A percentile compares a stretch with the other conserved stretches of the same genome.
Conservation (phyloP, 495 filamentous ascomycete species). For the Geoglossum glabrum region DNA sequence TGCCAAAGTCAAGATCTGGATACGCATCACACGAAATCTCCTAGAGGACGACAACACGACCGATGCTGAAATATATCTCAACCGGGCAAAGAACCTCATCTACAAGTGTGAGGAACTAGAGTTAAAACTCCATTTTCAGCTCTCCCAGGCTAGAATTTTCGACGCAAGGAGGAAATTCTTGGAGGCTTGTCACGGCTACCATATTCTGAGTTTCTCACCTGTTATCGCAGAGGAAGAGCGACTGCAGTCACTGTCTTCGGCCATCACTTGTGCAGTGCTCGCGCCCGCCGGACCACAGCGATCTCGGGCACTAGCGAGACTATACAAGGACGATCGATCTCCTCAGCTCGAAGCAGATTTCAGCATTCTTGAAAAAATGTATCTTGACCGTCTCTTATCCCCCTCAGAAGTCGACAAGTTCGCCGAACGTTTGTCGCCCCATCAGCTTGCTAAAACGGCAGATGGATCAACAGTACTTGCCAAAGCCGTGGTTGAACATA, state of each 20-base stretch:
- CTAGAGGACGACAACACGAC: constrained; percentile 88
- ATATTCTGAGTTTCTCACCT: constrained; percentile 54
- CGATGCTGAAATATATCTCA: constrained; percentile 64
- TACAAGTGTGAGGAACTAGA: constrained; percentile 53
- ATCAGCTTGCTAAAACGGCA: constrained; percentile 72
- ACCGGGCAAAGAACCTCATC: constrained; percentile 81
- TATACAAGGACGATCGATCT: constrained; percentile 89
- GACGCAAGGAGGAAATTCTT: constrained; percentile 81
- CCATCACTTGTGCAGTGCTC: constrained; percentile 88
- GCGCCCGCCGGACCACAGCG: constrained; percentile 79
- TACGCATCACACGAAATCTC: constrained; percentile 85
- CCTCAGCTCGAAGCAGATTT: constrained; percentile 50
- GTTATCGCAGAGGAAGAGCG: constrained; percentile 70
- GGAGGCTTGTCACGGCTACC: constrained; percentile 75
- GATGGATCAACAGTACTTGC: constrained; percentile 89
- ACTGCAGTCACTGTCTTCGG: constrained; percentile 61
- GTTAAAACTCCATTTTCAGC: constrained; percentile 62
- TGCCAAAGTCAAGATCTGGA: constrained; percentile 64
- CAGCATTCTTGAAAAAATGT: constrained; percentile 91
- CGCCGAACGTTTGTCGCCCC: constrained; percentile 53
- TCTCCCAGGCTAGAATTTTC: constrained; percentile 79
- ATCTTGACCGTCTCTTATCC: constrained; percentile 67
- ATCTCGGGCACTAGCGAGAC: constrained; percentile 50
- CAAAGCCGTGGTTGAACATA: constrained; percentile 89
- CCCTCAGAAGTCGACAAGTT: constrained; percentile 72